Percentiles rank a stretch among this genome's conserved stretches.
Evolutionary conservation across 2,329 filamentous ascomycete genomes (phyloP).

Genomic region (Myriosclerotinia duriaeana): DNA sequence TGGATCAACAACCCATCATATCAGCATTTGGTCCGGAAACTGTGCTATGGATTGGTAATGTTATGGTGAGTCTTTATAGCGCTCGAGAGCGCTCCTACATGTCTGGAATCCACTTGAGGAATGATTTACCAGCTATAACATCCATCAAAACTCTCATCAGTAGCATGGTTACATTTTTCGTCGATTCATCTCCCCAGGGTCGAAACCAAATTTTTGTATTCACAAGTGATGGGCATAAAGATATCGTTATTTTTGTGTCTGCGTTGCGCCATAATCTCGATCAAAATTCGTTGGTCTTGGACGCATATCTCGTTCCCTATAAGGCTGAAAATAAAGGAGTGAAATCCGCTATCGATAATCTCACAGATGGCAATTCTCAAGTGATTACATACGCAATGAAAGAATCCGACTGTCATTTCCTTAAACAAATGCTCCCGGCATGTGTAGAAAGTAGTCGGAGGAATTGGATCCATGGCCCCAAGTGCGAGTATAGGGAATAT

Average conservation of each 20-base stretch:
- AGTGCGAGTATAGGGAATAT: conserved; percentile 1
- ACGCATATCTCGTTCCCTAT: conserved; percentile 22
- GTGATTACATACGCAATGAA: not conserved
- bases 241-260: conserved; percentile 13
- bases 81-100: not conserved
- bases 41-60: not conserved
- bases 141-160: too few relatives aligned
- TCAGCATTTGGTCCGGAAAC: not conserved
- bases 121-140: not conserved
- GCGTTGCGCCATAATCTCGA: conserved; percentile 20
- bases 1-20: conserved; percentile 1
- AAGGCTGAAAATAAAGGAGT: not conserved
- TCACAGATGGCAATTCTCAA: not conserved
- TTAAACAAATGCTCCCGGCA: conserved; percentile 22
- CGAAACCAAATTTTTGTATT: not conserved
- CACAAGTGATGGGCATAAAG: not conserved
- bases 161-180: not conserved
- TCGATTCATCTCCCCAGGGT: not conserved
- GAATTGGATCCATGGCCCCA: conserved; percentile 20
- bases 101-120: not conserved
- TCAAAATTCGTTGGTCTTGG: conserved; percentile 26
- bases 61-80: not conserved
- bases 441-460: conserved; percentile 24
- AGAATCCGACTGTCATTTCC: conserved; percentile 15
- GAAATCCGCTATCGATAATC: not conserved